These are phyloP conservation scores for Colletotrichum theobromicola DNA, from an alignment of 2,329 filamentous ascomycete species.

Conservation along the genomic window DNA sequence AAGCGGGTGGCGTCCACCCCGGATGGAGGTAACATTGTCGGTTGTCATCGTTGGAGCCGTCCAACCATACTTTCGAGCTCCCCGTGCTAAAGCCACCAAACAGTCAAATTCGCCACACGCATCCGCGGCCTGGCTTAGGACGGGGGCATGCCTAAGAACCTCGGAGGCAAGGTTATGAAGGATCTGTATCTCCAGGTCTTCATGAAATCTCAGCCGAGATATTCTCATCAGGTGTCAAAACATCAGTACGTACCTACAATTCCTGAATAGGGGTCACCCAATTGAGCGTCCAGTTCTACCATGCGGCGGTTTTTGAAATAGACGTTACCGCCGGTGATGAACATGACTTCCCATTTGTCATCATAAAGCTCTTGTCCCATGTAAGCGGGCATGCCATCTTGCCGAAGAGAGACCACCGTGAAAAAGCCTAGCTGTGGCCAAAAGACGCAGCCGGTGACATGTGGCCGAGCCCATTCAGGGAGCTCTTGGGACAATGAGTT, in stretches of 20 bases:
- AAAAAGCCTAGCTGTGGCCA: conserved; percentile 93
- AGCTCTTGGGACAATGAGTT: conserved; percentile 66
- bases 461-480: conserved; percentile 60
- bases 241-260: conserved; percentile 72
- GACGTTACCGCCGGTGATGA: conserved; percentile 70
- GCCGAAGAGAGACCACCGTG: conserved; percentile 62
- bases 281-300: conserved; percentile 78
- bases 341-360: conserved; percentile 78
- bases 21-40: conserved; percentile 74
- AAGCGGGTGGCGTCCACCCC: conserved; percentile 82
- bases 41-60: conserved; percentile 71
- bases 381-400: conserved; percentile 65
- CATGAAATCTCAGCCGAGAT: background rate
- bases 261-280: conserved; percentile 83
- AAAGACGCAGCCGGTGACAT: conserved; percentile 80
- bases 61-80: conserved; percentile 77
- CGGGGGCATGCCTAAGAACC: conserved; percentile 71
- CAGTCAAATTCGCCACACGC: conserved; percentile 88
- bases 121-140: conserved; percentile 74
- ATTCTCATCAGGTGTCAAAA: background rate
- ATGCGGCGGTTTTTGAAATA: conserved; percentile 91
- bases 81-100: conserved; percentile 78
- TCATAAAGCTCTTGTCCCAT: conserved; percentile 61
- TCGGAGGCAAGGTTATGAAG: conserved; percentile 76
- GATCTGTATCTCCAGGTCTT: conserved; percentile 89